These are phyloP conservation scores for Suillus spraguei DNA, from an alignment of 768 basidiomycete genomes.

Conservation along the genomic window DNA sequence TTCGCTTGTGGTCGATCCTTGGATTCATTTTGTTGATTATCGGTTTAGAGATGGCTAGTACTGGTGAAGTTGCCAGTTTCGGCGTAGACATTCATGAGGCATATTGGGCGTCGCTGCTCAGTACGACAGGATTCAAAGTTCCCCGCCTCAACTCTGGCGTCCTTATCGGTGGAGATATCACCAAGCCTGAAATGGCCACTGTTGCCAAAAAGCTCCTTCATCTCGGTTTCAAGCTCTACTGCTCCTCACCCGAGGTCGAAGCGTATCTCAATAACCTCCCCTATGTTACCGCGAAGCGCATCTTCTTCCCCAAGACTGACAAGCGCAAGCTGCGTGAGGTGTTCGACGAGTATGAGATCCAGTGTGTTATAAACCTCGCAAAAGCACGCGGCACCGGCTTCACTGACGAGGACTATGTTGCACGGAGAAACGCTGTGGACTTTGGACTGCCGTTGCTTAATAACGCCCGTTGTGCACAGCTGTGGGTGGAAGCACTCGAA, in stretches of 20 bases:
- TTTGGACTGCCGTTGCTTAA: constrained; percentile 93
- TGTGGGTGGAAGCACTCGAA: constrained; percentile 89
- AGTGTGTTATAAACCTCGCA: constrained; percentile 92
- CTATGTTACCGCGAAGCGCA: constrained; percentile 81
- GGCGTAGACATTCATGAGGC: constrained; percentile 94
- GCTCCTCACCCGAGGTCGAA: constrained; percentile 79
- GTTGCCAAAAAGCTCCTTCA: constrained; percentile 81
- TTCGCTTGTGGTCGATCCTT: neutral
- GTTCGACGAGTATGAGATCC: constrained; percentile 92
- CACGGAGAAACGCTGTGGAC: constrained; percentile 94
- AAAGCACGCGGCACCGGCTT: constrained; percentile 73
- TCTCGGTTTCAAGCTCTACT: constrained; percentile 95
- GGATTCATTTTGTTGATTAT: constrained; percentile 1
- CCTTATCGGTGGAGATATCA: constrained; percentile 88
- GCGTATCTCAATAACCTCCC: constrained; percentile 77
- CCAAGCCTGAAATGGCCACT: constrained; percentile 81
- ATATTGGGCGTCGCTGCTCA: constrained; percentile 93
- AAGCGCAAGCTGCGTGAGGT: constrained; percentile 94
- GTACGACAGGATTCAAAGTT: constrained; percentile 94
- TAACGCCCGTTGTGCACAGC: constrained; percentile 83
- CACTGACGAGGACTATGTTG: constrained; percentile 95
- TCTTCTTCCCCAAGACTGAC: constrained; percentile 96
- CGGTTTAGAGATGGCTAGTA: constrained; percentile 92
- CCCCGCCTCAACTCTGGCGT: constrained; percentile 85
- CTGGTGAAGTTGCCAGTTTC: constrained; percentile 96